Conservation (phyloP, 441 rosid species). For the Mallotus japonicus region DNA sequence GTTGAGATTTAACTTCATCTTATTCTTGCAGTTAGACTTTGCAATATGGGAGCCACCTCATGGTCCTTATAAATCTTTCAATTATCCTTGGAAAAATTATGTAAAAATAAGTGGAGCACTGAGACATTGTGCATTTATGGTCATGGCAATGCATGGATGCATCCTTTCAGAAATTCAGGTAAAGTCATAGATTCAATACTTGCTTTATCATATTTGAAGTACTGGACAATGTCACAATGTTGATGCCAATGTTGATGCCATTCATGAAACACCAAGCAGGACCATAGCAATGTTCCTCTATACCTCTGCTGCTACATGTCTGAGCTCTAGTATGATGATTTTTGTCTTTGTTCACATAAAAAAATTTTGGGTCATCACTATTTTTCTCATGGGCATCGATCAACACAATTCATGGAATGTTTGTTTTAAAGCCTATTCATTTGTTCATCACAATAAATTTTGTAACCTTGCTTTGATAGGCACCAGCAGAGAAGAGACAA, state of each 20-base stretch:
- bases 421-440: neutral
- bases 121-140: constrained; percentile 75
- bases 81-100: constrained; percentile 61
- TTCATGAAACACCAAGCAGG: no score
- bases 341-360: neutral
- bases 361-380: no score
- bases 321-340: no score
- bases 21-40: constrained; percentile 51
- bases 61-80: constrained; percentile 51
- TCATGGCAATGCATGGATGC: constrained; percentile 84
- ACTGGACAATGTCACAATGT: no score
- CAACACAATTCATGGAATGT: no score
- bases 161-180: constrained; percentile 82
- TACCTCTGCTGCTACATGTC: no score
- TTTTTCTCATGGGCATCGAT: no score
- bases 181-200: neutral
- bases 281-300: no score
- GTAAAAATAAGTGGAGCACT: constrained; percentile 63
- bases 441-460: neutral
- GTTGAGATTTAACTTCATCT: neutral
- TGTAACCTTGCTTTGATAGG: constrained; percentile 35
- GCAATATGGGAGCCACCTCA: constrained; percentile 88
- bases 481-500: constrained; percentile 75
- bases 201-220: no score
- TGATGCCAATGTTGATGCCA: no score